Evolutionary conservation across 1,284 basidiomycete species (phyloP).

Genomic region (Cystobasidium slooffiae): DNA sequence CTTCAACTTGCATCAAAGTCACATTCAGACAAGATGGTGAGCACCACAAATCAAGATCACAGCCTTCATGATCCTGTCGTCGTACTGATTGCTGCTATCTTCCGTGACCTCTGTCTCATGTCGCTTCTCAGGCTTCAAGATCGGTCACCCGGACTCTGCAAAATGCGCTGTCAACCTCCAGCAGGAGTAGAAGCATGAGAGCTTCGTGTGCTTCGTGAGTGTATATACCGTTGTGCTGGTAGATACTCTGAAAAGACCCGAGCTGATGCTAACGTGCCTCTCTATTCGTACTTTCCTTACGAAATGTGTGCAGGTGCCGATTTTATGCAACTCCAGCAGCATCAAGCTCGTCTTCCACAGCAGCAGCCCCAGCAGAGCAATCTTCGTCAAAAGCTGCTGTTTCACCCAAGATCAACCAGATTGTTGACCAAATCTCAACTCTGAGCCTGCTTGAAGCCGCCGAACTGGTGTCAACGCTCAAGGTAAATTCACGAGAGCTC

Average conservation of each 20-base stretch:
- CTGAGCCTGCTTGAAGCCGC: slow-evolving; percentile 93
- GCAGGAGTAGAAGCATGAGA: slow-evolving; percentile 20
- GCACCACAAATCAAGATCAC: background rate
- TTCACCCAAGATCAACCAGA: slow-evolving; percentile 76
- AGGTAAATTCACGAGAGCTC: slow-evolving; percentile 64
- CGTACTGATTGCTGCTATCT: background rate
- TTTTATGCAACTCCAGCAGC: slow-evolving; percentile 42
- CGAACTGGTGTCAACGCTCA: slow-evolving; percentile 89
- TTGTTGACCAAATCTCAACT: slow-evolving; percentile 92
- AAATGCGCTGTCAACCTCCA: slow-evolving; percentile 17
- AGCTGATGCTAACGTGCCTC: background rate
- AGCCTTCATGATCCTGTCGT: too few species aligned
- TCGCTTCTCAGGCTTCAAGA: slow-evolving; percentile 18
- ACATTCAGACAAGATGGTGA: slow-evolving; percentile 4
- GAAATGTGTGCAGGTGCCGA: slow-evolving; percentile 12
- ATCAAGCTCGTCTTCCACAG: slow-evolving; percentile 2
- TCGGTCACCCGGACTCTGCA: slow-evolving; percentile 28
- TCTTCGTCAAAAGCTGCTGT: slow-evolving; percentile 46
- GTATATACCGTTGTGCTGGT: too few species aligned
- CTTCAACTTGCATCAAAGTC: background rate
- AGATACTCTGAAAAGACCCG: background rate
- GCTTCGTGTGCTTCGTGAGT: slow-evolving; percentile 21
- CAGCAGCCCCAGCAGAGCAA: slow-evolving; percentile 18
- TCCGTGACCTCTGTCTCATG: background rate
- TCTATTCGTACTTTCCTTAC: background rate